Base-by-base conservation (phyloP, 169 alveolate species). In the Eimeria nieschulzi region DNA sequence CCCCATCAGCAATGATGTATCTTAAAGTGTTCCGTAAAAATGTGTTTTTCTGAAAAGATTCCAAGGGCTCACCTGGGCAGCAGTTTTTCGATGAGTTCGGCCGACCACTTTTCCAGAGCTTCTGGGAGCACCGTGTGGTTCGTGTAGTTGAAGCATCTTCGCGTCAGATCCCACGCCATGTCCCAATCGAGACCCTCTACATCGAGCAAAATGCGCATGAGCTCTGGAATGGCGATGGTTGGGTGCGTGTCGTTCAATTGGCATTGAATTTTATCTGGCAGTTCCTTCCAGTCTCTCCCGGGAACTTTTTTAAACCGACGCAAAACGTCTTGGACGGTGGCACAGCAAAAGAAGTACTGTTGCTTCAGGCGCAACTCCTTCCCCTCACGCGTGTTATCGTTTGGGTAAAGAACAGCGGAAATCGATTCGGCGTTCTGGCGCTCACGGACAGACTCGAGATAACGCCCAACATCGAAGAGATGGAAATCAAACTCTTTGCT, bases 61-160 rank as follows among this genome's bases (percentile, higher is more conserved):
- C 5, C 12, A n/a, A 12, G 7, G 66, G 33, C 70, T 55, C 64
- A 92, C 93, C 99, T 91, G 56, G 99, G 99, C 25, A 98, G 96
- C 25, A 98, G 93, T 66, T 93, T 95, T 82, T 95, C 97, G 55
- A 98, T 92, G 68, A 98, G 95, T 92, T 95, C 97, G 17, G 97
- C 97, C 1, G 98, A 97, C 99, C 99, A 98, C 94, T 97, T 97
- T 92, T 98, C 99, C 63, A 98, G 95, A 54, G 99, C 99, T 96
- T 98, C 99, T 6, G 99, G 99, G 90, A 98, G 93, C 51, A 98
- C 99, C n/a, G 99, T 98, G 92, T 98, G 99, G 92, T 98, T 98
- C 51, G 99, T 98, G 95, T 98, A 98, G 82, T 97, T 95, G 94
- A 98, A 97, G 21, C 91, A 87, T 19, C 59, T 83, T 83, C 94